Base-by-base conservation (phyloP, 805 yeast genomes). In the Suhomyces canberraensis region DNA sequence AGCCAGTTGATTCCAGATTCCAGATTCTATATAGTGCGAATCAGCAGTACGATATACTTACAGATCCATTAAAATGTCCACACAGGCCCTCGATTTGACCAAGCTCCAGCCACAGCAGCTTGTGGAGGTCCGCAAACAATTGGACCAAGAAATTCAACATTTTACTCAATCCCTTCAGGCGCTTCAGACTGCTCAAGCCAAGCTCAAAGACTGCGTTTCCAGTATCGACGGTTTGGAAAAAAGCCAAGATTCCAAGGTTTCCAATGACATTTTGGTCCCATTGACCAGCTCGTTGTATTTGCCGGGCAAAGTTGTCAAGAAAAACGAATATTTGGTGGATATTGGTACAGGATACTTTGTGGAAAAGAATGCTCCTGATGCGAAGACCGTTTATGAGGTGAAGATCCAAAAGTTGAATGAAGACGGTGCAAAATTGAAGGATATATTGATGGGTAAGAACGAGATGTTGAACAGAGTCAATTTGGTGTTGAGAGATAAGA, bases 311-410 rank as follows among this genome's bases (percentile, higher is more conserved):
- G 73, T 86, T 35, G 69, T 71, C 29, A 78, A 83, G 40, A 73
- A 73, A 35, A 74, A 81, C 41, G 79, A 74, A 40, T 93, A 83
- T 51, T 69, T 93, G 56, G 96, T 93, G 8, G 98, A 93, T 56
- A 81, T 93, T 17, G 98, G 98, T 24, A 93, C 98, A 0, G 98
- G 98, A 2, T 93, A 93, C 57, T 93, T 76, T 56, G 90, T 89
- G 13, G 96, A 88, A 55, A 93, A 93, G 61, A 60, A 60, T 33
- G 76, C 78, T 0, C 64, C 66, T 6, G 88, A 84, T 31, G 83
- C 96, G 1, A 67, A 76, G 43, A 60, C 58, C 37, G 91, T 88
- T 52, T 91, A 87, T 58, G 75, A 81, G 41, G 72, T 68, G 39
- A 88, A 93, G 60, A 77, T 89, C 39, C 65, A 65, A 17, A 90